Evolutionary conservation across 139 green algal genomes (phyloP).

Genomic region (Chlamydomonas applanata): DNA sequence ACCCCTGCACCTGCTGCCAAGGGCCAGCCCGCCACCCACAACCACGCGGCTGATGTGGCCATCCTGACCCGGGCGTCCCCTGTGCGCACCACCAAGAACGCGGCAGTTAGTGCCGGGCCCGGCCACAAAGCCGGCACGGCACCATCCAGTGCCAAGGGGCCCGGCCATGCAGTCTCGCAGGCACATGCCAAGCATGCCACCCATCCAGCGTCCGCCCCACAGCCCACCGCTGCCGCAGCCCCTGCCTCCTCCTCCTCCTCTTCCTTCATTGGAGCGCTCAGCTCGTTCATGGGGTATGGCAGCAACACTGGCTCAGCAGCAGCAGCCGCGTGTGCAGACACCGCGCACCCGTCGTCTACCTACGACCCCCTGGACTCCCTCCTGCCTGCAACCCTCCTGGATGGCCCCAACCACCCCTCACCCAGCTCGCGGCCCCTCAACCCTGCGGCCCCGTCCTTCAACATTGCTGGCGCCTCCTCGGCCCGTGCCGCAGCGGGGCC

Average conservation of each 20-base stretch:
- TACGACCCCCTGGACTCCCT: background rate
- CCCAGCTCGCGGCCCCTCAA: background rate
- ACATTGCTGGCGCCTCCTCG: background rate
- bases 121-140: too few species aligned
- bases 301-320: background rate
- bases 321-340: background rate
- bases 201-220: background rate
- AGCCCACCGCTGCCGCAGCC: background rate
- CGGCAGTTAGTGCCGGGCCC: too few species aligned
- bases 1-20: too few species aligned
- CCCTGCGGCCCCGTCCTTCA: slow-evolving; percentile 2
- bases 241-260: background rate
- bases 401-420: background rate
- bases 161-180: too few species aligned
- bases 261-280: background rate
- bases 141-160: too few species aligned
- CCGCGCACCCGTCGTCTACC: too few species aligned
- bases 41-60: too few species aligned
- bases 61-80: too few species aligned
- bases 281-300: slow-evolving; percentile 12
- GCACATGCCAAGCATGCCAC: too few species aligned
- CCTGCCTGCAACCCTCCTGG: slow-evolving; percentile 4
- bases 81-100: too few species aligned
- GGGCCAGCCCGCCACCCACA: too few species aligned
- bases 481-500: background rate